phyloP scores from a whole-genome alignment of 306 rosid genomes.

The Ammopiptanthus mongolicus region DNA sequence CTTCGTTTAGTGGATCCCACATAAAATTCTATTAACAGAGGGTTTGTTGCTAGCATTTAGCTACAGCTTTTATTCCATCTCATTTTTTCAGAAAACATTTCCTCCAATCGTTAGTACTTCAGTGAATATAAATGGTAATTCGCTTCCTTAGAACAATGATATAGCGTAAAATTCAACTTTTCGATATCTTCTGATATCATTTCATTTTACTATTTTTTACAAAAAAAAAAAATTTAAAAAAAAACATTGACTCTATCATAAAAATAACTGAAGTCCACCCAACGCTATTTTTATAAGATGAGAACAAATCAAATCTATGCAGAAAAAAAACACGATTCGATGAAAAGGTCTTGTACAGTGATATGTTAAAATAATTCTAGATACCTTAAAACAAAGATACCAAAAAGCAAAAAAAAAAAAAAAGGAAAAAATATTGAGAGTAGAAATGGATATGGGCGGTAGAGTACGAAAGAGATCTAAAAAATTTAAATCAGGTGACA shows the following conservation, averaged over 20 bases:
- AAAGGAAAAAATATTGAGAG: not conserved
- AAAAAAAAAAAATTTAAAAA: not conserved
- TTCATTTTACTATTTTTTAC: not conserved
- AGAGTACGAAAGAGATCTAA: not conserved
- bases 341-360: not conserved
- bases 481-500: not conserved
- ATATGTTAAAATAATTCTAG: not conserved
- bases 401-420: not conserved
- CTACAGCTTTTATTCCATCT: not conserved
- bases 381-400: not conserved
- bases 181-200: not conserved
- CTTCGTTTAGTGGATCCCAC: too few species aligned
- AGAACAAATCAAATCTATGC: not conserved
- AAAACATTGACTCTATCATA: not conserved
- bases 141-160: not conserved
- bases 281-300: not conserved
- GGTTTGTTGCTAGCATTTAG: too few species aligned
- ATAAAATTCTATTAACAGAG: too few species aligned
- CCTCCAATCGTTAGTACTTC: not conserved
- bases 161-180: not conserved
- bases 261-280: not conserved
- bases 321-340: not conserved
- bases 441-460: not conserved
- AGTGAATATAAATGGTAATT: not conserved
- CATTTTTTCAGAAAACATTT: not conserved